Percentiles rank a stretch among this genome's conserved stretches.
Conservation (phyloP, 768 basidiomycete species). For the Lentinus tigrinus region DNA sequence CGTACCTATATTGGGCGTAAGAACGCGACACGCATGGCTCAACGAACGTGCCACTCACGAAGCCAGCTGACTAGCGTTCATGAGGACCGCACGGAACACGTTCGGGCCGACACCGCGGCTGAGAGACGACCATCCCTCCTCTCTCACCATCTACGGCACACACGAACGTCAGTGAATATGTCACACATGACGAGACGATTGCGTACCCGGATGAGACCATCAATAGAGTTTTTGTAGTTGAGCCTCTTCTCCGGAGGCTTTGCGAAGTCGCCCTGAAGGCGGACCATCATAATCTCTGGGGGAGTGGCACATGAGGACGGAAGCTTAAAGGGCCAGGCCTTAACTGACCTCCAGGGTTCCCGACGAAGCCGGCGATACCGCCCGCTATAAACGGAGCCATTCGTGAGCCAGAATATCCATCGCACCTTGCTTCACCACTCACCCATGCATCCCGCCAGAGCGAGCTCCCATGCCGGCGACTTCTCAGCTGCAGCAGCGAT, state of each 20-base stretch:
- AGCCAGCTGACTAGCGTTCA: conserved; percentile 92
- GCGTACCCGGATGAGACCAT: conserved; percentile 82
- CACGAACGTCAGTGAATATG: background rate
- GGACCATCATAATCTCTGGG: conserved; percentile 42
- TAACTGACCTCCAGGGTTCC: conserved; percentile 76
- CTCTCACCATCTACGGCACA: conserved; percentile 69
- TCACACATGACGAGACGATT: background rate
- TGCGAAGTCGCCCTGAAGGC: conserved; percentile 88
- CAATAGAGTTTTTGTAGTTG: conserved; percentile 88
- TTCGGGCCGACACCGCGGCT: conserved; percentile 80
- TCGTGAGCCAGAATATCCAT: background rate
- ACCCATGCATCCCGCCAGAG: conserved; percentile 84
- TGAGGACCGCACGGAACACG: conserved; percentile 79
- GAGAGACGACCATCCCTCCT: conserved; percentile 80
- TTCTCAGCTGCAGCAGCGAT: conserved; percentile 42
- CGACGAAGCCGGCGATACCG: conserved; percentile 82
- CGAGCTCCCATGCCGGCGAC: conserved; percentile 79
- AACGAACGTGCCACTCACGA: conserved; percentile 51
- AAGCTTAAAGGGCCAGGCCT: background rate
- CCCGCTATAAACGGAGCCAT: conserved; percentile 51
- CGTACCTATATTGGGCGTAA: conserved; percentile 54
- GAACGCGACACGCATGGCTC: background rate
- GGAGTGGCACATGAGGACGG: background rate
- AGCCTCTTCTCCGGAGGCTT: conserved; percentile 86
- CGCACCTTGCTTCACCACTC: conserved; percentile 28